Base-by-base conservation (phyloP, 176 grass and related monocot species). In the Zoysia pacifica region DNA sequence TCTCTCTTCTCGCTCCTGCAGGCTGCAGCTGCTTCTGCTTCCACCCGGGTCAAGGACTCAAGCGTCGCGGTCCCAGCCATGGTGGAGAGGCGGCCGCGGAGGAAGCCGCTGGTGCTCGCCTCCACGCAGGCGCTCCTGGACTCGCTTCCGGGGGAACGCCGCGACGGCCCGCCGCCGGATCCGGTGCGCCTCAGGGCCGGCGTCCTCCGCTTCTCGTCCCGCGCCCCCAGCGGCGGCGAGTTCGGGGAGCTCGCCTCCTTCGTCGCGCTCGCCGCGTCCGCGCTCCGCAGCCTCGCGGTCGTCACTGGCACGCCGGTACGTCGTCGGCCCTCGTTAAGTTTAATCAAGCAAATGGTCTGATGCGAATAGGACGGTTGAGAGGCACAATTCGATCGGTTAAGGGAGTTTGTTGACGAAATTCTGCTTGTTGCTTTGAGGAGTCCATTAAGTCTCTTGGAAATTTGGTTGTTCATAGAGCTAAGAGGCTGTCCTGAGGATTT, bases 51-150 rank as follows among this genome's bases (percentile, higher is more conserved):
- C 9, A 28, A 28, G 28, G 28, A 28, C 28, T 28, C 28, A 28
- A 28, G 78, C 72, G 72, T 59, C 16, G 72, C 5, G 0, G 10
- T 61, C 8, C 11, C 44, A 40, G 72, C 83, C 80, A 92, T 94
- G 91, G 94, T 85, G 70, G 83, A 89, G 80, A 62, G 73, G 75
- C 74, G 87, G 52, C 55, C 41, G 80, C 69, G 70, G 67, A 85
- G 94, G 77, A 92, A 89, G 85, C 87, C 95, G 48, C 88, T 97
- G 65, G 86, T 97, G 53, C 90, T 97, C 9, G 90, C 92, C 20
- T 93, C 92, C 35, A 94, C 90, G 28, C 86, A 89, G 64, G 86
- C 86, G 52, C 86, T 94, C 9, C 83, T 97, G 46, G 92, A 92
- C 70, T 97, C 95, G 62, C 81, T 97, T 6, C 77, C 87, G 0